phyloP scores from a whole-genome alignment of 2,329 filamentous ascomycete species.

The Beauveria sp. region DNA sequence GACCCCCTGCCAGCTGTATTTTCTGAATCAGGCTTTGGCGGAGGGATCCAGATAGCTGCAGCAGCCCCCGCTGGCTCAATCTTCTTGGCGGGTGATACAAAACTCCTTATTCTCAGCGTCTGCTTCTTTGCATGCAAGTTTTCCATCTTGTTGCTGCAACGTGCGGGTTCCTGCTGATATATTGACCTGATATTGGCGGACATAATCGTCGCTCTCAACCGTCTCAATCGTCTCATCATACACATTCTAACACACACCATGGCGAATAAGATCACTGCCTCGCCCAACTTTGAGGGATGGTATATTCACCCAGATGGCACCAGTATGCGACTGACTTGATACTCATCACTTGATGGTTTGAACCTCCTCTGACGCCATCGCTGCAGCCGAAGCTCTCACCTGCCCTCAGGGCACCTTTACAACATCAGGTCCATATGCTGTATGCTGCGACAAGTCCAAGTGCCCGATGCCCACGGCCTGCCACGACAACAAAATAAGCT shows the following conservation, averaged over 20 bases:
- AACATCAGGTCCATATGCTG: slow-evolving; percentile 1
- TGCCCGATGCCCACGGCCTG: slow-evolving; percentile 6
- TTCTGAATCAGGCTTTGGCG: background rate
- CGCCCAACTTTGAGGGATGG: slow-evolving; percentile 9
- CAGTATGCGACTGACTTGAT: background rate
- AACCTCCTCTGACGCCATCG: background rate
- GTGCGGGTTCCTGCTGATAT: background rate
- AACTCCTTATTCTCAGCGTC: background rate
- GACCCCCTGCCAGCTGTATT: slow-evolving; percentile 1
- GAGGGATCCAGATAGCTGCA: slow-evolving; percentile 3
- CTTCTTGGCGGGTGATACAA: background rate
- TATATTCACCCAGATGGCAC: slow-evolving; percentile 8
- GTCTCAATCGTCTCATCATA: background rate
- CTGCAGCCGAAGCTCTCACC: slow-evolving; percentile 4
- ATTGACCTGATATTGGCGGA: background rate
- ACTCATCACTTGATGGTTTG: background rate
- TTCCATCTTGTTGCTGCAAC: background rate
- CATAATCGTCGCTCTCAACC: background rate
- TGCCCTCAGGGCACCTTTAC: slow-evolving; percentile 7
- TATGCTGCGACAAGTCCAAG: slow-evolving; percentile 3
- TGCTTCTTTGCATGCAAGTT: background rate
- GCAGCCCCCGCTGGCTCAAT: background rate
- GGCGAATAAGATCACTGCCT: background rate
- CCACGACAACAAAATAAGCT: slow-evolving; percentile 4
- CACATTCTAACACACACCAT: background rate